phyloP scores from a whole-genome alignment of 768 basidiomycete species.

The Xanthoconium stramineum region DNA sequence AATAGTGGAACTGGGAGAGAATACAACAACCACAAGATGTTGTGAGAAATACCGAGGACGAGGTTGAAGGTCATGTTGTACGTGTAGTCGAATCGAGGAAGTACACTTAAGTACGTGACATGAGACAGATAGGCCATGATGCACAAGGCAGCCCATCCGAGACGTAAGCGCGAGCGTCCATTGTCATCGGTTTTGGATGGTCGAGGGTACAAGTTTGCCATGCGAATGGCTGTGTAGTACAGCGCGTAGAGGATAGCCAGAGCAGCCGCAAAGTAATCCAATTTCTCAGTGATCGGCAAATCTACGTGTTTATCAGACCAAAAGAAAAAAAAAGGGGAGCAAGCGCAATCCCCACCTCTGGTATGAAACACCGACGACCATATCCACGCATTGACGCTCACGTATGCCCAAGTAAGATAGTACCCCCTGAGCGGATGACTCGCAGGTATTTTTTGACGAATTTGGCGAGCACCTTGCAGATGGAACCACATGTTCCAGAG shows the following conservation, averaged over 20 bases:
- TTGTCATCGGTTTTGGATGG: conserved; percentile 28
- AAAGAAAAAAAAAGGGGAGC: background rate
- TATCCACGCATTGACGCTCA: conserved; percentile 87
- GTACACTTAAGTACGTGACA: conserved; percentile 70
- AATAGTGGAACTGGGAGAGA: conserved; percentile 49
- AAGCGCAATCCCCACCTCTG: conserved; percentile 57
- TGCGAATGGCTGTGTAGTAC: conserved; percentile 72
- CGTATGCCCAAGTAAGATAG: conserved; percentile 62
- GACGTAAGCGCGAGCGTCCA: conserved; percentile 14
- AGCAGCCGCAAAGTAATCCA: conserved; percentile 96
- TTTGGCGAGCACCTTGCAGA: conserved; percentile 49
- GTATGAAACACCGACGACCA: conserved; percentile 93
- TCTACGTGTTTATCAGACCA: conserved; percentile 45
- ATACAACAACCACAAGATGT: conserved; percentile 78
- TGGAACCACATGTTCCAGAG: conserved; percentile 83
- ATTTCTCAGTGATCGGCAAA: conserved; percentile 74
- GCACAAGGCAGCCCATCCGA: conserved; percentile 51
- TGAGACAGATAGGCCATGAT: conserved; percentile 61
- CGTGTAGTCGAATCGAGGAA: conserved; percentile 84
- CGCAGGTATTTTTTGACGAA: conserved; percentile 46
- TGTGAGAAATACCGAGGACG: conserved; percentile 71
- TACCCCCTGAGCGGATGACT: conserved; percentile 68
- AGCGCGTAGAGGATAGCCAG: conserved; percentile 78
- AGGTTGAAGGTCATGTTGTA: conserved; percentile 92
- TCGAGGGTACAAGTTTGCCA: conserved; percentile 67